Base-by-base conservation (phyloP, 768 basidiomycete genomes). In the Suillus spraguei region DNA sequence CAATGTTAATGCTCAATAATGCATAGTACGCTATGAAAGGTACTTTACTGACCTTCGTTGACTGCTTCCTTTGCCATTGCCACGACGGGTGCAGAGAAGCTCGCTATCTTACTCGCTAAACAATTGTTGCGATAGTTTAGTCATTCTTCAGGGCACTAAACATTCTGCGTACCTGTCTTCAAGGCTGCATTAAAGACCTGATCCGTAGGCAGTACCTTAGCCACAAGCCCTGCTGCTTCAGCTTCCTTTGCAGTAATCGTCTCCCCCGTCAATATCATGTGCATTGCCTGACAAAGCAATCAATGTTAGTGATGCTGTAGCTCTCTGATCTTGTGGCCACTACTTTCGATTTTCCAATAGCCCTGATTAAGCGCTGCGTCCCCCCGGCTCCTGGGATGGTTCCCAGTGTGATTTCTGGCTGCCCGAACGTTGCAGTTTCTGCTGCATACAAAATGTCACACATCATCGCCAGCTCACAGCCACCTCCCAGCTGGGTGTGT, bases 391-490 rank as follows among this genome's bases (percentile, higher is more conserved):
- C 96, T 24, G 96, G 95, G 71, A 98, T 96, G 62, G 93, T 89
- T 60, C 95, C 96, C 42, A 97, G 84, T 69, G 91, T 95, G 77
- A 99, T 94, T 74, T 99, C 97, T 14, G 97, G 97, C 72, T 97
- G 96, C 20, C 94, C 95, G 72, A 99, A 98, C 63, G 87, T 86
- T 14, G 97, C 95, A 28, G 83, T 90, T 2, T 91, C 88, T 9
- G 93, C 90, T 13, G 92, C 94, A 63, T 96, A 87, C 71, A 97
- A 86, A 75, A 97, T 93, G 76, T 99, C 96, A 75, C 93, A 94
- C 91, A 94, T 94, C 70, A 98, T 82, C 0, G 96, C 96, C 39
- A 99, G 87, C 77, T 98, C 97, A 73, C 96, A 97, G 20, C 97
- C 97, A 46, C 96, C 97, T 5, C 97, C 97, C 65, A 98, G 88